Conservation (phyloP, 1,284 basidiomycete species). For the Cryptococcus wingfieldii region DNA sequence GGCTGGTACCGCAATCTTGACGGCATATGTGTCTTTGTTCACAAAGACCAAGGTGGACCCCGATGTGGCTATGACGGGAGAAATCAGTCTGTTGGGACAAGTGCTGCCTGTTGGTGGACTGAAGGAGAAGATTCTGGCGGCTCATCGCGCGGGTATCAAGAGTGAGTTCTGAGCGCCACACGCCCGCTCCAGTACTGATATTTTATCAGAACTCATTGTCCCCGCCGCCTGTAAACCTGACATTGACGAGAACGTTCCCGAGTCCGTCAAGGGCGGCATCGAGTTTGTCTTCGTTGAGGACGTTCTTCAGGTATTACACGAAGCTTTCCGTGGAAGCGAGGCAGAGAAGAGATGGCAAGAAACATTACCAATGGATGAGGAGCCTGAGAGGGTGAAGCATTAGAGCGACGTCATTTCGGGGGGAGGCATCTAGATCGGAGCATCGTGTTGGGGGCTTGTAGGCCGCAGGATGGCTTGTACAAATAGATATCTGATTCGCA, state of each 20-base stretch:
- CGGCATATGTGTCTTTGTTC: conserved; percentile 86
- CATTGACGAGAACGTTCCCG: conserved; percentile 92
- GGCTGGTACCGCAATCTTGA: conserved; percentile 87
- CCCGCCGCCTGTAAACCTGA: conserved; percentile 83
- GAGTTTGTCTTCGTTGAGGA: conserved; percentile 86
- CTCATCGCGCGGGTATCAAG: conserved; percentile 88
- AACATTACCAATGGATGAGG: conserved; percentile 45
- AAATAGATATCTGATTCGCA: too few relatives aligned
- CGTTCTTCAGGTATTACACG: conserved; percentile 76
- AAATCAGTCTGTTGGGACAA: conserved; percentile 81
- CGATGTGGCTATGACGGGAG: conserved; percentile 93
- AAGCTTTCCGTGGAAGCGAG: conserved; percentile 68
- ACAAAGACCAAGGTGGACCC: conserved; percentile 75
- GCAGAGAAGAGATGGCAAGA: conserved; percentile 65
- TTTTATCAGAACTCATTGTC: conserved; percentile 58
- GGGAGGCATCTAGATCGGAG: not conserved
- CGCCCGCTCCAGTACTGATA: conserved; percentile 2
- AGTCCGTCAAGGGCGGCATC: conserved; percentile 89
- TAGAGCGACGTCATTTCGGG: not conserved
- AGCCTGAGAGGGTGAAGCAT: conserved; percentile 28
- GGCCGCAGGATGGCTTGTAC: not conserved
- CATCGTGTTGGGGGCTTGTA: not conserved
- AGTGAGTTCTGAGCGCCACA: conserved; percentile 49
- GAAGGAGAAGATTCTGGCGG: conserved; percentile 92
- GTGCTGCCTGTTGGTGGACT: conserved; percentile 88